phyloP scores from a whole-genome alignment of 2,329 filamentous ascomycete genomes.

The Tolypocladium ovalisporum region DNA sequence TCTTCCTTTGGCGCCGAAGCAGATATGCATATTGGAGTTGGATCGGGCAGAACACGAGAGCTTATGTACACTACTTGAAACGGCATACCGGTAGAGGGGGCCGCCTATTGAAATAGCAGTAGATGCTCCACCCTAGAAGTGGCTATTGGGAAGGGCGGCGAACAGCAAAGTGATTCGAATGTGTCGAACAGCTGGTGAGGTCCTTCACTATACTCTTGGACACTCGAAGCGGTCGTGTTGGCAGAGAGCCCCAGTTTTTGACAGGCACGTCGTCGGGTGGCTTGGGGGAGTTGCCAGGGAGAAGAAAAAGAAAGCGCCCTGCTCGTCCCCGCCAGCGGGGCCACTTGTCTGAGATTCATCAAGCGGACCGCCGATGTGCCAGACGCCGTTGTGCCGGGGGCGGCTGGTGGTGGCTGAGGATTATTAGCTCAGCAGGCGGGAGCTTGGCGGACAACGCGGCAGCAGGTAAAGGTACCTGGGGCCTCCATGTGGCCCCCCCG shows the following conservation, averaged over 20 bases:
- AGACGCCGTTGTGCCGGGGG: no score
- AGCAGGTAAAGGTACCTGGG: no score
- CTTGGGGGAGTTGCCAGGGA: background rate
- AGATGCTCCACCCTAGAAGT: background rate
- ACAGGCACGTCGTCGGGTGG: background rate
- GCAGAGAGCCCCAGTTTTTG: background rate
- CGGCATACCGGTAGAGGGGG: background rate
- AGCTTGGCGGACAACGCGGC: background rate
- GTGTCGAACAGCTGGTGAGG: background rate
- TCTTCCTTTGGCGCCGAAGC: background rate
- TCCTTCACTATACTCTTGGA: no score
- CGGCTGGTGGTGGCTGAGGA: background rate
- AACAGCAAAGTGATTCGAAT: background rate
- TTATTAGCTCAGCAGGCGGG: background rate
- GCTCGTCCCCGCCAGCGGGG: background rate
- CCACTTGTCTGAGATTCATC: background rate
- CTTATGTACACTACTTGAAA: background rate
- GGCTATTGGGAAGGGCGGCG: no score
- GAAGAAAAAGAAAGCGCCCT: background rate
- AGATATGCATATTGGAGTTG: background rate
- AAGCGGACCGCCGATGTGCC: background rate
- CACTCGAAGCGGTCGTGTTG: no score
- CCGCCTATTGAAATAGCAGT: background rate
- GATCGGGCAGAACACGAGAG: background rate
- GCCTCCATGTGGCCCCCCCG: background rate